These are phyloP conservation scores for Acacia melanoxylon DNA, from an alignment of 306 rosid species.

Conservation along the genomic window DNA sequence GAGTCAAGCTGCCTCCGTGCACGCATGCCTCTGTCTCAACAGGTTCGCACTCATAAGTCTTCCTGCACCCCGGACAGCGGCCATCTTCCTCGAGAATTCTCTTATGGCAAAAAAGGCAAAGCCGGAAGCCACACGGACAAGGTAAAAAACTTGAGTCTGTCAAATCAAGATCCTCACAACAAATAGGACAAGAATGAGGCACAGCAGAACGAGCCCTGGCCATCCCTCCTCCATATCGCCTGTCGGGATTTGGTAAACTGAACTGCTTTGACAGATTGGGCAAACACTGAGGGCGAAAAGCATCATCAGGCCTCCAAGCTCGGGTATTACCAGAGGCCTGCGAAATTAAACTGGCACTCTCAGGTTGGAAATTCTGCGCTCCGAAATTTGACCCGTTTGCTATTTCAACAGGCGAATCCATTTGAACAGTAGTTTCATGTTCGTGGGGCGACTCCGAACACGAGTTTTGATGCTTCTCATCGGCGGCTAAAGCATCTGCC, in stretches of 20 bases:
- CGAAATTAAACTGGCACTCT: conserved; percentile 35
- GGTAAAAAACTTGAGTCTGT: conserved; percentile 92
- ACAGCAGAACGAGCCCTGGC: conserved; percentile 50
- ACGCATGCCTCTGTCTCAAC: conserved; percentile 60
- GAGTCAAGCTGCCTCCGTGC: conserved; percentile 60
- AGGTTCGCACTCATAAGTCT: conserved; percentile 68
- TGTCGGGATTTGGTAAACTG: conserved; percentile 63
- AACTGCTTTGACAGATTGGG: conserved; percentile 87
- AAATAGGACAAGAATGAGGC: conserved; percentile 84
- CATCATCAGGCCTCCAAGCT: conserved; percentile 96
- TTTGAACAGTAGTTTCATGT: conserved; percentile 38
- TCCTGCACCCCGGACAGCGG: conserved; percentile 98
- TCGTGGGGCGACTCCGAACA: conserved; percentile 41
- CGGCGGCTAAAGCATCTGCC: conserved; percentile 94
- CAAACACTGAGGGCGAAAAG: conserved; percentile 84
- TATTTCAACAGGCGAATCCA: conserved; percentile 33
- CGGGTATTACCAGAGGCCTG: conserved; percentile 47
- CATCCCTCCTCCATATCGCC: conserved; percentile 57
- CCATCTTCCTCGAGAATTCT: conserved; percentile 91
- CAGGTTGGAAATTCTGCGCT: conserved; percentile 37
- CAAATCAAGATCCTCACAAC: conserved; percentile 88
- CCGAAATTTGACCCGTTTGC: conserved; percentile 33
- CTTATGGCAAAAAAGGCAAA: conserved; percentile 98
- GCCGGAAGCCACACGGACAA: conserved; percentile 87
- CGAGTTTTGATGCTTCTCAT: conserved; percentile 56